Evolutionary conservation across 2,329 filamentous ascomycete genomes (phyloP).

Genomic region (Colletotrichum sp.): DNA sequence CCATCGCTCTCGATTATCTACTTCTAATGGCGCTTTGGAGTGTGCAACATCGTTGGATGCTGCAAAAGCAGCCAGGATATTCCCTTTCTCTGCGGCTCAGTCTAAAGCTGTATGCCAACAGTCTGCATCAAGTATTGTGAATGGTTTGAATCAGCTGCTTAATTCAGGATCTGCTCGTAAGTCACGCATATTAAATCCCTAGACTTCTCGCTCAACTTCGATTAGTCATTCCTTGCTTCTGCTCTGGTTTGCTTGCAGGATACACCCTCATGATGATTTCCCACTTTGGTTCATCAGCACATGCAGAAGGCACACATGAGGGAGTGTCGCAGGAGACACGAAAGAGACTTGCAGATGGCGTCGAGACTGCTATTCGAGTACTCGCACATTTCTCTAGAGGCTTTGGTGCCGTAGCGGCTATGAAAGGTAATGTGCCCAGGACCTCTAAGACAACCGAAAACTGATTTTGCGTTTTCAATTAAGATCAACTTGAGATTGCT

Average conservation of each 20-base stretch:
- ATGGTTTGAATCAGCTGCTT: neutral
- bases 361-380: neutral
- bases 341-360: neutral
- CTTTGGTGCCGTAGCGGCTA: neutral
- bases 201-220: neutral
- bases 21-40: rapidly evolving
- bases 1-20: rapidly evolving
- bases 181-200: neutral
- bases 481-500: neutral
- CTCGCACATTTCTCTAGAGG: neutral
- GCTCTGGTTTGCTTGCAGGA: neutral
- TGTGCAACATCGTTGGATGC: neutral
- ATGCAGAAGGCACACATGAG: neutral
- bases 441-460: neutral
- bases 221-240: neutral
- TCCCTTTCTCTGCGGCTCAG: neutral
- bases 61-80: neutral
- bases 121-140: neutral
- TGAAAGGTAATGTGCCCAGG: neutral
- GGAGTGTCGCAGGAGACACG: neutral
- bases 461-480: neutral
- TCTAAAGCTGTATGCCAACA: neutral
- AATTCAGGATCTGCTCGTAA: neutral
- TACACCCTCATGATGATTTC: neutral
- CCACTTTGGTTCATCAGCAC: neutral